Conservation (phyloP, 495 filamentous ascomycete species). For the Astrothelium macrocarpum region DNA sequence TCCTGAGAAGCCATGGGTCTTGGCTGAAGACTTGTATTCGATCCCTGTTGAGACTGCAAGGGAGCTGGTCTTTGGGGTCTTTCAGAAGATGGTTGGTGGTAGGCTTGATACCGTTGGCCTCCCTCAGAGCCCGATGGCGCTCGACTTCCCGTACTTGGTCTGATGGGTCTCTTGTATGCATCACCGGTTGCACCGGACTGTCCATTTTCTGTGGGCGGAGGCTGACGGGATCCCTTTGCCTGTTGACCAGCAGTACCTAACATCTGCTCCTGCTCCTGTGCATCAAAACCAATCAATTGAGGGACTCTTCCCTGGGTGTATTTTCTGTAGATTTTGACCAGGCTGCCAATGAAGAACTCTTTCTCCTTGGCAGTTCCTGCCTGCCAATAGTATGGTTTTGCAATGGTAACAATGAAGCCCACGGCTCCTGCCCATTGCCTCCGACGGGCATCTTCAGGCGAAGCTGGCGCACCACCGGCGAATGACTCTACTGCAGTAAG, state of each 20-base stretch:
- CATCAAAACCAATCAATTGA: slow-evolving; percentile 69
- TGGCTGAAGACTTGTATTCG: slow-evolving; percentile 6
- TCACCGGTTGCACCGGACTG: background rate
- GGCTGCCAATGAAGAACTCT: slow-evolving; percentile 90
- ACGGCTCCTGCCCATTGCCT: slow-evolving; percentile 68
- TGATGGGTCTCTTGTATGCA: background rate
- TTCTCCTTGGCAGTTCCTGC: slow-evolving; percentile 87
- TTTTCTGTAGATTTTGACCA: slow-evolving; percentile 91
- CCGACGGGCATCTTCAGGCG: slow-evolving; percentile 51
- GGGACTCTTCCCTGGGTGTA: slow-evolving; percentile 85
- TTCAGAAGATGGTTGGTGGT: background rate
- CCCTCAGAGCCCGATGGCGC: background rate
- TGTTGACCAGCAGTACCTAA: slow-evolving; percentile 37
- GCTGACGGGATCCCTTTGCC: slow-evolving; percentile 18
- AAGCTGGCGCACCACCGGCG: slow-evolving; percentile 42
- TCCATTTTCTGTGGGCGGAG: slow-evolving; percentile 6
- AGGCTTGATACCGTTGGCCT: background rate
- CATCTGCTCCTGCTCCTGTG: slow-evolving; percentile 64
- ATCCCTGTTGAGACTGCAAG: background rate
- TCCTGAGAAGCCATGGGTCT: slow-evolving; percentile 24
- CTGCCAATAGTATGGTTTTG: slow-evolving; percentile 96
- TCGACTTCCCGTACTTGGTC: background rate
- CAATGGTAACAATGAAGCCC: slow-evolving; percentile 81
- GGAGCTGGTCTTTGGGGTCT: background rate
- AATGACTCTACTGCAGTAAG: slow-evolving; percentile 71